phyloP scores from a whole-genome alignment of 2,329 filamentous ascomycete genomes.

The Apiospora malaysiana region DNA sequence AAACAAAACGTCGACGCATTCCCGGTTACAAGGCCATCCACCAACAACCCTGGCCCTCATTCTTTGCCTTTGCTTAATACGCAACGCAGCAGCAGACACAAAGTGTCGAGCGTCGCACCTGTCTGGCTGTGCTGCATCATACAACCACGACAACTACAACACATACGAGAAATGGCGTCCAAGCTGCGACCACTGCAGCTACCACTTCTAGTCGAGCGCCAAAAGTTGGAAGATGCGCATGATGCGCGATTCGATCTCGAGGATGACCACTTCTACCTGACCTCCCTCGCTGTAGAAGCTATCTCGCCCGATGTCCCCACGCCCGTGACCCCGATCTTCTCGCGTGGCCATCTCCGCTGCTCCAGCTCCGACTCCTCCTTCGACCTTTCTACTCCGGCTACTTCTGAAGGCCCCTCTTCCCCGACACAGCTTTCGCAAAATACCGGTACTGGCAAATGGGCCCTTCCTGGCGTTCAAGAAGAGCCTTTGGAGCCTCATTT shows the following conservation, averaged over 20 bases:
- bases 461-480: slow-evolving; percentile 83
- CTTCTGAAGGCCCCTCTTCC: slow-evolving; percentile 59
- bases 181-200: slow-evolving; percentile 41
- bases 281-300: slow-evolving; percentile 47
- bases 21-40: neutral
- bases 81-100: slow-evolving; percentile 9
- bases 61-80: neutral
- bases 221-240: slow-evolving; percentile 35
- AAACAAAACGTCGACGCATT: slow-evolving; percentile 18
- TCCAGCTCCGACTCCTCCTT: slow-evolving; percentile 82
- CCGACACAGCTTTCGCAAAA: slow-evolving; percentile 56
- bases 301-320: slow-evolving; percentile 69
- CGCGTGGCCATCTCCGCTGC: slow-evolving; percentile 64
- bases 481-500: slow-evolving; percentile 74
- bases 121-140: slow-evolving; percentile 23
- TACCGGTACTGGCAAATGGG: slow-evolving; percentile 60
- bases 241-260: slow-evolving; percentile 31
- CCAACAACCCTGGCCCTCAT: slow-evolving; percentile 4
- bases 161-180: slow-evolving; percentile 35
- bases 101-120: slow-evolving; percentile 14
- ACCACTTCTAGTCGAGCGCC: slow-evolving; percentile 38
- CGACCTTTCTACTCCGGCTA: slow-evolving; percentile 61
- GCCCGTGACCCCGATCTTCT: slow-evolving; percentile 72
- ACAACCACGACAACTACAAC: neutral
- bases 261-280: slow-evolving; percentile 50